Evolutionary conservation across 345 rosid genomes (phyloP).

Genomic region (Sonneratia caseolaris): DNA sequence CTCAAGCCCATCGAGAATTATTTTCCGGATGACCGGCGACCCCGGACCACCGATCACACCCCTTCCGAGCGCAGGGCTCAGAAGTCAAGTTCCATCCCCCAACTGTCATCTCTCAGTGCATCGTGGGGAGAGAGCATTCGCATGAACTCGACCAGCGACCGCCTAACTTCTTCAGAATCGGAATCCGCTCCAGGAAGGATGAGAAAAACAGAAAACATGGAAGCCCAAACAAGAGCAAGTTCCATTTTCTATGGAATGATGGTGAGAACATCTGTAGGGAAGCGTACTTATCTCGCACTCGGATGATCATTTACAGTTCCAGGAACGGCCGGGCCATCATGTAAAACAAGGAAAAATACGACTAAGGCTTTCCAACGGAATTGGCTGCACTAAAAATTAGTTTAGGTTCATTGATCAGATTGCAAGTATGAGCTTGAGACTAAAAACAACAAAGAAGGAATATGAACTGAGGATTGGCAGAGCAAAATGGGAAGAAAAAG

Average conservation of each 20-base stretch:
- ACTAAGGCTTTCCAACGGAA: background rate
- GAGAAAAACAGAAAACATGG: conserved; percentile 5
- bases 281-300: background rate
- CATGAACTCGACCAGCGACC: conserved; percentile 10
- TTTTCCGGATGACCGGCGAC: background rate
- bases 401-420: background rate
- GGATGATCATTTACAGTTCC: background rate
- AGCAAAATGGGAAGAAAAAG: background rate
- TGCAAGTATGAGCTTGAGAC: background rate
- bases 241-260: background rate
- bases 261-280: background rate
- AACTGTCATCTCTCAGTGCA: conserved; percentile 2
- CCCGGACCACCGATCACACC: conserved; percentile 6
- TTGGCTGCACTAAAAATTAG: background rate
- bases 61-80: conserved; percentile 13
- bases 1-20: conserved; percentile 12
- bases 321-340: background rate
- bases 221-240: background rate
- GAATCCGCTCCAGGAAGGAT: background rate
- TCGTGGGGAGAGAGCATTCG: conserved; percentile 4
- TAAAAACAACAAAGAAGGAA: background rate
- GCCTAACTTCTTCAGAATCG: conserved; percentile 7
- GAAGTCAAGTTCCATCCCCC: conserved; percentile 19
- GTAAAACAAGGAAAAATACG: background rate
- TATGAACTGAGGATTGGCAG: background rate